These are phyloP conservation scores for Sphaceloma murrayae DNA, from an alignment of 2,329 filamentous ascomycete genomes.

Conservation along the genomic window DNA sequence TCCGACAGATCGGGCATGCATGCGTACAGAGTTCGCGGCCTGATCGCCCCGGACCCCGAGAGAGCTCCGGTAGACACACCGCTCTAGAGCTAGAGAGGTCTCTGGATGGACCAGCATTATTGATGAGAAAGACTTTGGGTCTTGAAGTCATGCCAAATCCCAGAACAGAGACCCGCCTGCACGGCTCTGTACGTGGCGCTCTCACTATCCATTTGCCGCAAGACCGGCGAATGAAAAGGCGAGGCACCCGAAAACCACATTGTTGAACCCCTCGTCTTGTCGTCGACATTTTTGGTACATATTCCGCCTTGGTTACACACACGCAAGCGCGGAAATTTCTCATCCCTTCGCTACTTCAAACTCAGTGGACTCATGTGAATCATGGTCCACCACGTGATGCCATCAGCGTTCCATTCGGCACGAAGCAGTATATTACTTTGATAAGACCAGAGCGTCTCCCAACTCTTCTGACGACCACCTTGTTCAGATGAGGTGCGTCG, in stretches of 20 bases:
- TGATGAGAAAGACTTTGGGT: too few relatives aligned
- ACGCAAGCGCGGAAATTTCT: slow-evolving; percentile 4
- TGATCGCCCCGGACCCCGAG: too few relatives aligned
- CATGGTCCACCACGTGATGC: not conserved
- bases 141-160: not conserved
- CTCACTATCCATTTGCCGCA: slow-evolving; percentile 9
- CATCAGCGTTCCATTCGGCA: not conserved
- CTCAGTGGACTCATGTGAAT: not conserved
- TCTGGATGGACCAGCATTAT: too few relatives aligned
- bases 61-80: slow-evolving; percentile 8
- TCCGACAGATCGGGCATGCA: too few relatives aligned
- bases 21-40: too few relatives aligned
- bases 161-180: not conserved
- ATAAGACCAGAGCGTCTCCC: not conserved
- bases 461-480: too few relatives aligned
- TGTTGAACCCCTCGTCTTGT: slow-evolving; percentile 14
- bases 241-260: slow-evolving; percentile 12
- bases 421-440: not conserved
- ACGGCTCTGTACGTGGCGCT: slow-evolving; percentile 11
- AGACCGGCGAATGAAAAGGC: slow-evolving; percentile 6
- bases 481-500: too few relatives aligned
- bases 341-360: not conserved
- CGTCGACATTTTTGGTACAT: slow-evolving; percentile 12
- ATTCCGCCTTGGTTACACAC: slow-evolving; percentile 8
- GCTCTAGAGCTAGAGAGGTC: too few relatives aligned